Evolutionary conservation across 257 asterid genomes (phyloP).

Genomic region (Solanum rostratum): DNA sequence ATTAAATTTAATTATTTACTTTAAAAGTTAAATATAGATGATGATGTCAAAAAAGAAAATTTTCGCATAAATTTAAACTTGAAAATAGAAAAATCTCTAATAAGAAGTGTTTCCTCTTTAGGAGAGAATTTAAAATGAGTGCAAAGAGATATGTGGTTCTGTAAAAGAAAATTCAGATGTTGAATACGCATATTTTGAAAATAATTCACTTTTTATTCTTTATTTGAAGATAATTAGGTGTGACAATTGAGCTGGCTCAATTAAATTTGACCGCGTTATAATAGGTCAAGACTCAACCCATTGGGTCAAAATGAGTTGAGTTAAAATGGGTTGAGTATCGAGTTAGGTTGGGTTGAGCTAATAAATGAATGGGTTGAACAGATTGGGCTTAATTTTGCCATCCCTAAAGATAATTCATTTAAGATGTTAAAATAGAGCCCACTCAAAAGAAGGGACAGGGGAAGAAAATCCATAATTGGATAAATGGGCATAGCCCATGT

Average conservation of each 20-base stretch:
- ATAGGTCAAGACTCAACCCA: too few species aligned
- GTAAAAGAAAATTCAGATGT: not conserved
- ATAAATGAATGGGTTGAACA: too few species aligned
- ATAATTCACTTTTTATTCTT: not conserved
- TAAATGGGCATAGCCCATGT: not conserved
- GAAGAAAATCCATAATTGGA: not conserved
- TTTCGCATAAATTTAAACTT: not conserved
- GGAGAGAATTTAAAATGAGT: not conserved
- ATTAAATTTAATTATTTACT: too few species aligned
- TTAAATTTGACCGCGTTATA: too few species aligned
- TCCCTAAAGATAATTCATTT: too few species aligned
- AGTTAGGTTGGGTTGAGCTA: too few species aligned
- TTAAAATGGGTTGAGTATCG: too few species aligned
- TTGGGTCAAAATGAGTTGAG: too few species aligned
- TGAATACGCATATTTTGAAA: not conserved
- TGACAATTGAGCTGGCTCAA: too few species aligned
- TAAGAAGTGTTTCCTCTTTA: not conserved
- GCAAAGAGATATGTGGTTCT: not conserved
- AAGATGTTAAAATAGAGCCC: not conserved
- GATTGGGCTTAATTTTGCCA: too few species aligned
- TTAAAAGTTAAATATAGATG: too few species aligned
- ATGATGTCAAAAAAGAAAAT: not conserved
- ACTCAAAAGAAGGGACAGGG: not conserved
- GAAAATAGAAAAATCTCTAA: not conserved
- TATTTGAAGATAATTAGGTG: not conserved